Conservation (phyloP, 352 stramenopile species). For the Phytopythium oedochilum region DNA sequence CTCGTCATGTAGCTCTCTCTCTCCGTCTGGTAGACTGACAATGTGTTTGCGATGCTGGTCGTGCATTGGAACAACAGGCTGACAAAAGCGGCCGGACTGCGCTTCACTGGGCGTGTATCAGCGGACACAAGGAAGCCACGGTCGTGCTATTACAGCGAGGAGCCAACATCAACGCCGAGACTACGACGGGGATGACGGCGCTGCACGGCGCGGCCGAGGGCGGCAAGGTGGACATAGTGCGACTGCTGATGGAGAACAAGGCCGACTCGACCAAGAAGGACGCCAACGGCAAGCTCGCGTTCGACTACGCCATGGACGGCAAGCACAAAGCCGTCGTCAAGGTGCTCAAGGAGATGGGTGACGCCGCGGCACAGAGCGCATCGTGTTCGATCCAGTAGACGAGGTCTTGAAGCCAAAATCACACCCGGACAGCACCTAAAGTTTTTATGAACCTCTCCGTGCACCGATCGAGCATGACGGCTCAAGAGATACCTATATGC, state of each 20-base stretch:
- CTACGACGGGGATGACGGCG: conserved; percentile 87
- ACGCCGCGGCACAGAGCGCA: conserved; percentile 80
- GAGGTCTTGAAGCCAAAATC: not conserved
- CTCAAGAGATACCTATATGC: not conserved
- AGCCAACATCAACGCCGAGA: conserved; percentile 87
- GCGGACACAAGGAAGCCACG: conserved; percentile 89
- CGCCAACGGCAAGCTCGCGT: conserved; percentile 87
- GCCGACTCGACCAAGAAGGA: conserved; percentile 88
- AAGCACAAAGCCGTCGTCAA: conserved; percentile 92
- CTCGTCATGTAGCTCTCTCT: too few relatives aligned
- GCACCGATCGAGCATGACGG: not conserved
- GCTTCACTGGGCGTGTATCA: conserved; percentile 92
- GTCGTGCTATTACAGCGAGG: conserved; percentile 82
- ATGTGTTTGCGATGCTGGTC: not conserved
- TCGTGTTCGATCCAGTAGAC: conserved; percentile 82
- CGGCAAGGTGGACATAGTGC: conserved; percentile 90
- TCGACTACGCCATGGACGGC: conserved; percentile 90
- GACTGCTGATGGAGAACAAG: conserved; percentile 89
- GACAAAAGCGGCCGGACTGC: conserved; percentile 92
- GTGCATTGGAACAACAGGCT: conserved; percentile 30
- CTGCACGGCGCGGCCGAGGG: conserved; percentile 88
- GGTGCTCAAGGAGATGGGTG: conserved; percentile 91
- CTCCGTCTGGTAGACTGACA: not conserved
- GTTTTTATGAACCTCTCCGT: conserved; percentile 1
- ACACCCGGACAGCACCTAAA: not conserved